Evolutionary conservation across 1,284 basidiomycete genomes (phyloP).

Genomic region (Ceratobasidium sp.): DNA sequence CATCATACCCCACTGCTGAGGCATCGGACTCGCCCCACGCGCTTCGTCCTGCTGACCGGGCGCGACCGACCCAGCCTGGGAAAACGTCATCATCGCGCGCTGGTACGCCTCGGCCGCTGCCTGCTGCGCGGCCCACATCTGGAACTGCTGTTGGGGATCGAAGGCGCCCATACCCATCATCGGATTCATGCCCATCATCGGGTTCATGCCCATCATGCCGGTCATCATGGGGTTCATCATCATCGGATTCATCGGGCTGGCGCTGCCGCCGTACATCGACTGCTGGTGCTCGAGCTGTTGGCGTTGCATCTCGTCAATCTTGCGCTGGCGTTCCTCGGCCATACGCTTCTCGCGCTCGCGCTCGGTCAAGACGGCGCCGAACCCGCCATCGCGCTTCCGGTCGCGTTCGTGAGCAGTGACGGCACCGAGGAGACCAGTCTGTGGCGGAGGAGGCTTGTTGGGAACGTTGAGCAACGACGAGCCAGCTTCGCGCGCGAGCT

Average conservation of each 20-base stretch:
- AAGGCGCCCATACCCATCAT: conserved; percentile 69
- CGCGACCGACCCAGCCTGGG: conserved; percentile 73
- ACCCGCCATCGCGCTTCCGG: conserved; percentile 92
- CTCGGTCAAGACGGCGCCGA: conserved; percentile 95
- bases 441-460: conserved; percentile 93
- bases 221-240: conserved; percentile 54
- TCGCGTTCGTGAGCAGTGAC: conserved; percentile 96
- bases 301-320: conserved; percentile 90
- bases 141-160: conserved; percentile 72
- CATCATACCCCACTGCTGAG: conserved; percentile 45
- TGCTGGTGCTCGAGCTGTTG: conserved; percentile 91
- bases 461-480: conserved; percentile 94
- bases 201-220: conserved; percentile 50
- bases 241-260: conserved; percentile 53
- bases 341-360: conserved; percentile 92
- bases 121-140: conserved; percentile 92
- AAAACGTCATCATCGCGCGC: conserved; percentile 88
- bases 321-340: conserved; percentile 92
- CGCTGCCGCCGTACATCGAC: conserved; percentile 72
- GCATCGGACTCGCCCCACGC: conserved; percentile 56
- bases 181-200: conserved; percentile 57
- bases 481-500: conserved; percentile 90
- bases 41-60: conserved; percentile 67
- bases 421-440: conserved; percentile 94
- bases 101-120: conserved; percentile 87